Conservation (phyloP, 805 yeast species). For the Huiozyma naganishii region DNA sequence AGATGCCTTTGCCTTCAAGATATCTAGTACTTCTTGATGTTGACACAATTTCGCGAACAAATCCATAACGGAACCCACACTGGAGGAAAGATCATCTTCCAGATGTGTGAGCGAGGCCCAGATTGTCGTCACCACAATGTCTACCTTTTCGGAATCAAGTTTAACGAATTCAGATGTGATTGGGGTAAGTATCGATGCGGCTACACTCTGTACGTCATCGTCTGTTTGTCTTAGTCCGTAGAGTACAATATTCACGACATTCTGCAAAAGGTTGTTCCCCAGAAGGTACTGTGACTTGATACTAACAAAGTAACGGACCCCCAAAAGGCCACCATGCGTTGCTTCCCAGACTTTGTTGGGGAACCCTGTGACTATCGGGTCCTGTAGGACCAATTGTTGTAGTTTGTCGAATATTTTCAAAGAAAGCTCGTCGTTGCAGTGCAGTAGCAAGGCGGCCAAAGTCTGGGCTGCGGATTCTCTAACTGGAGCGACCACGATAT, state of each 20-base stretch:
- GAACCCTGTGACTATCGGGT: constrained; percentile 30
- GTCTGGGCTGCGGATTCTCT: constrained; percentile 95
- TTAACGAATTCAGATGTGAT: constrained; percentile 80
- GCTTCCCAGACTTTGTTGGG: constrained; percentile 77
- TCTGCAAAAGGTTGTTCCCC: constrained; percentile 44
- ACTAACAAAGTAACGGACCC: constrained; percentile 83
- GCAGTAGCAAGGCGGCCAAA: constrained; percentile 76
- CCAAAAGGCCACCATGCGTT: constrained; percentile 95
- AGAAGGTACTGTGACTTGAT: constrained; percentile 73
- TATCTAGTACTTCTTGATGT: constrained; percentile 62
- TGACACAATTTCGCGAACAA: constrained; percentile 78
- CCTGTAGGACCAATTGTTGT: constrained; percentile 60
- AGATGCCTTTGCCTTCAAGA: constrained; percentile 53
- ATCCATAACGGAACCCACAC: constrained; percentile 95
- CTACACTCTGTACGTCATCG: constrained; percentile 95
- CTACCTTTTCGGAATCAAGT: constrained; percentile 39
- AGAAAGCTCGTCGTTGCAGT: constrained; percentile 46
- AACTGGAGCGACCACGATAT: constrained; percentile 96
- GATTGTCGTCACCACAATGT: constrained; percentile 50
- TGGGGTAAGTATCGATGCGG: constrained; percentile 87
- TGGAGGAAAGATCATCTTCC: constrained; percentile 86
- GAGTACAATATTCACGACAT: constrained; percentile 73
- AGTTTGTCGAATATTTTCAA: constrained; percentile 54
- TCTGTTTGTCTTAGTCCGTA: constrained; percentile 73
- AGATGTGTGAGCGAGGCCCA: constrained; percentile 83